These are phyloP conservation scores for Terfezia boudieri DNA, from an alignment of 495 filamentous ascomycete genomes.

Conservation along the genomic window DNA sequence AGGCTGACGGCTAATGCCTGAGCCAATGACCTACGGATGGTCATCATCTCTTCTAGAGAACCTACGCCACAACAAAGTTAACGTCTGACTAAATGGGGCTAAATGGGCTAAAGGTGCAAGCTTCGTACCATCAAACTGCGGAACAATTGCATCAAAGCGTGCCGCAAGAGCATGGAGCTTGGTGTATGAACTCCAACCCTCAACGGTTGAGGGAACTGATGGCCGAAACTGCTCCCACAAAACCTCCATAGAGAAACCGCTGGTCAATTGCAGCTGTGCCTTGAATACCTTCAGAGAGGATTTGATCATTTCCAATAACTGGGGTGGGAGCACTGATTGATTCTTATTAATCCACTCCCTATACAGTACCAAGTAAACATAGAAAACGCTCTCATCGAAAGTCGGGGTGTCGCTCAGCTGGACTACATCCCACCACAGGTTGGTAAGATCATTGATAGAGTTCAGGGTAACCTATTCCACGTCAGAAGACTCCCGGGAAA, in stretches of 20 bases:
- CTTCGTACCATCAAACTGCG: slow-evolving; percentile 24
- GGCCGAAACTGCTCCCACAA: slow-evolving; percentile 60
- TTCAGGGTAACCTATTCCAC: background rate
- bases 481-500: background rate
- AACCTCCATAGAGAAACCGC: slow-evolving; percentile 62
- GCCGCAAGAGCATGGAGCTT: slow-evolving; percentile 46
- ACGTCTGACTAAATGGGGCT: background rate
- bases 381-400: slow-evolving; percentile 33
- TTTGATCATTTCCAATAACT: slow-evolving; percentile 21
- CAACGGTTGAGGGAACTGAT: slow-evolving; percentile 30
- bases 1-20: slow-evolving; percentile 29
- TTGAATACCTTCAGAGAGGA: slow-evolving; percentile 27
- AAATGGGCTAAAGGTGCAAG: background rate
- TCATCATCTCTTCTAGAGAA: slow-evolving; percentile 6
- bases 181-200: slow-evolving; percentile 28
- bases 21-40: slow-evolving; percentile 28
- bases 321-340: slow-evolving; percentile 11
- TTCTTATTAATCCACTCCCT: slow-evolving; percentile 10
- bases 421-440: slow-evolving; percentile 18
- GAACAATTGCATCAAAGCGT: slow-evolving; percentile 42
- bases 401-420: slow-evolving; percentile 11
- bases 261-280: slow-evolving; percentile 33
- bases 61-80: slow-evolving; percentile 1
- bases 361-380: slow-evolving; percentile 27
- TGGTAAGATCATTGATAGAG: slow-evolving; percentile 6